Evolutionary conservation across 495 filamentous ascomycete genomes (phyloP), one percentile per base, ranked within the genome.

Genomic region (Penicillium subrubescens): DNA sequence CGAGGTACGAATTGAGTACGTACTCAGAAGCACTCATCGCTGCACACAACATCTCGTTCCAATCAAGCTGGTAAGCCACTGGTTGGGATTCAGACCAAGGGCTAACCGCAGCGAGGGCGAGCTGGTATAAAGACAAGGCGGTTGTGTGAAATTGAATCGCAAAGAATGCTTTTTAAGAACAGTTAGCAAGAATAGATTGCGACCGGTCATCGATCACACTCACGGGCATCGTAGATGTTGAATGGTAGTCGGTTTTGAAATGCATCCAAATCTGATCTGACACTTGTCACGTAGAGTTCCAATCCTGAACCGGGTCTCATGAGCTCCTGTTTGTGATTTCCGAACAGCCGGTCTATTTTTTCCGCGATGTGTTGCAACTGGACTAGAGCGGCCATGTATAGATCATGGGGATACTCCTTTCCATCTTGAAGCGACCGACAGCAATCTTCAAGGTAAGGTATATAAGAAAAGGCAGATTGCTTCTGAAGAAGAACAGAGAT

Each of bases 301-400:
- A 68, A 35, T 5, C 58, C 72, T 12, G 70, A 71, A 7, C 68
- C 62, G 25, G 66, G 62, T 33, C 21, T 65, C 15, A 21, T 33
- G 31, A 69, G 25, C 23, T 67, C 67, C 3, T 52, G 21, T 23
- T 41, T 59, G 56, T 69, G 66, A 19, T 50, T 55, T 37, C 53
- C 41, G 21, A 63, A 69, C 14, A 75, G 51, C 0, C 61, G 58
- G 39, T 73, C 65, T 10, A 71, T 67, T 51, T 69, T 73, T n/a
- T 73, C 73, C 43, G 63, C 63, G n/a, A 70, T 66, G 27, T 34
- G 46, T 50, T 75, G 73, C 27, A 75, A 35, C 19, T 67, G 71
- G n/a, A 72, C 57, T 0, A 71, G 50, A 21, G 70, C 52, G 11
- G 33, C 43, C 19, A 75, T 65, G 46, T 69, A 68, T 61, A 62